phyloP scores from a whole-genome alignment of 2,329 filamentous ascomycete species.

The Cordyceps fumosorosea region DNA sequence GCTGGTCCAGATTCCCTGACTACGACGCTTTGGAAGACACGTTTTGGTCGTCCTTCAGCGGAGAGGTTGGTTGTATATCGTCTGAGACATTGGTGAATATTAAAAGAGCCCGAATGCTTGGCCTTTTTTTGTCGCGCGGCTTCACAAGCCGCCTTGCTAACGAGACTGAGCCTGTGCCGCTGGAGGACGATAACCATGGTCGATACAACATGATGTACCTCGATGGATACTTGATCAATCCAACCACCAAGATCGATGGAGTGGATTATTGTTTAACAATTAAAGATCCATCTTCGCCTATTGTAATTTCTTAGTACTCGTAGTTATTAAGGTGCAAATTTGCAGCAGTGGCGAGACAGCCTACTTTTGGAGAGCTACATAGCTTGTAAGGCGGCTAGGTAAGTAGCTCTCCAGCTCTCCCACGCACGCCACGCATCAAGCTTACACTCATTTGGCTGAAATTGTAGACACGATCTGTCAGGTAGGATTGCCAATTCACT shows the following conservation, averaged over 20 bases:
- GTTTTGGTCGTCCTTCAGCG: slow-evolving; percentile 29
- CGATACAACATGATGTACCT: slow-evolving; percentile 31
- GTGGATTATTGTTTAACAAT: neutral
- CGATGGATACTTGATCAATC: slow-evolving; percentile 31
- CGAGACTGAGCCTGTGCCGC: slow-evolving; percentile 26
- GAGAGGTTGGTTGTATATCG: slow-evolving; percentile 24
- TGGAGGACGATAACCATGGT: slow-evolving; percentile 30
- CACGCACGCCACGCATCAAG: no score
- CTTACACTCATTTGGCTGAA: no score
- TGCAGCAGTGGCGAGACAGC: no score
- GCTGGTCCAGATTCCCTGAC: slow-evolving; percentile 28
- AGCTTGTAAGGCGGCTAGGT: no score
- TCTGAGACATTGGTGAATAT: slow-evolving; percentile 22
- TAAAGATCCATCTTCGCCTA: neutral
- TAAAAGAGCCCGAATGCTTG: slow-evolving; percentile 26
- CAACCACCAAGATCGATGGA: slow-evolving; percentile 25
- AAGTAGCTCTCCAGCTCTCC: no score
- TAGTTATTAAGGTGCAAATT: no score
- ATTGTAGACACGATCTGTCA: no score
- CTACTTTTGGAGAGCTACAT: no score
- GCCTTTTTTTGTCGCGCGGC: slow-evolving; percentile 27
- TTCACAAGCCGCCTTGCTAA: slow-evolving; percentile 35
- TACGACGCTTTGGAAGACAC: slow-evolving; percentile 22
- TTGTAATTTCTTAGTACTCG: neutral
- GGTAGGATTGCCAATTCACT: no score